Conservation (phyloP, 345 rosid species). For the Schrenkiella parvula region DNA sequence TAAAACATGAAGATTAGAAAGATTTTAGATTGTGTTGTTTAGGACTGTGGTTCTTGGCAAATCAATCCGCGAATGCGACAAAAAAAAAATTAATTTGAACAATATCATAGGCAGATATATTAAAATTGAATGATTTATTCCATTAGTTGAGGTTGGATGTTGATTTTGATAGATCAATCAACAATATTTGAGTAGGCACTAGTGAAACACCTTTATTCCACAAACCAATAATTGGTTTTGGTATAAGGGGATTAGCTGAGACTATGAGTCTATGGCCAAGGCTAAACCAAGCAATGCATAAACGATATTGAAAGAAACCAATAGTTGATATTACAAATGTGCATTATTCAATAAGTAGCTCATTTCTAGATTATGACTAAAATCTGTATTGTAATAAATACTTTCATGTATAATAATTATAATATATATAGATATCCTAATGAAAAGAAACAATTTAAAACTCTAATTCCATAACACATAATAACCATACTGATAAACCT, state of each 20-base stretch:
- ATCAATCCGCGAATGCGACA: too few relatives aligned
- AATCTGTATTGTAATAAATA: too few relatives aligned
- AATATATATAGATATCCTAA: not conserved
- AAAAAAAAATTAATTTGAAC: too few relatives aligned
- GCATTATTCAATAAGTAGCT: too few relatives aligned
- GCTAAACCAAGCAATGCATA: not conserved
- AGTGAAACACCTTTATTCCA: slow-evolving; percentile 1
- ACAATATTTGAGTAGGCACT: not conserved
- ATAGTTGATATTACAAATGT: too few relatives aligned
- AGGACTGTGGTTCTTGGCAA: too few relatives aligned
- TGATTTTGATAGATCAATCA: slow-evolving; percentile 8
- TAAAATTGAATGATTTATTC: not conserved
- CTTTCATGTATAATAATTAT: not conserved
- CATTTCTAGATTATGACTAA: not conserved
- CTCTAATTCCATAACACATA: not conserved
- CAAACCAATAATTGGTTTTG: slow-evolving; percentile 10
- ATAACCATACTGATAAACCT: not conserved
- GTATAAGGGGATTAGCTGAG: not conserved
- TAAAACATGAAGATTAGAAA: too few relatives aligned
- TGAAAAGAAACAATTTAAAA: not conserved
- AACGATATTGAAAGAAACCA: not conserved
- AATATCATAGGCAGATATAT: not conserved
- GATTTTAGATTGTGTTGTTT: too few relatives aligned
- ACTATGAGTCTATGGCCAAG: not conserved
- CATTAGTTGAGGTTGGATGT: slow-evolving; percentile 10